Evolutionary conservation across 495 filamentous ascomycete genomes (phyloP), one percentile per base, ranked within the genome.

Genomic region (Neurospora sp.): DNA sequence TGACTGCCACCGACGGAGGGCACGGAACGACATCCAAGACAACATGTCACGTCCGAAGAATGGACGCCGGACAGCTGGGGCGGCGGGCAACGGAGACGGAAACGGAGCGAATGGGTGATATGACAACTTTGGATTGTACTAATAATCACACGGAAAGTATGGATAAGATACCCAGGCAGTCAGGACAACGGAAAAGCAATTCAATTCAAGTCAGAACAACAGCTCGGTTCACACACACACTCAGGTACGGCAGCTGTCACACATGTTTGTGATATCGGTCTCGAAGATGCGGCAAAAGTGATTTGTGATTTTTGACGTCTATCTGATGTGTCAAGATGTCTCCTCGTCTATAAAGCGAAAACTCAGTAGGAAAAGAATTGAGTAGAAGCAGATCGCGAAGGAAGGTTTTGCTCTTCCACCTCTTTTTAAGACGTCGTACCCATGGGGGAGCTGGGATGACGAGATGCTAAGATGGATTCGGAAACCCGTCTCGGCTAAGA

Each of bases 341-440:
- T 77, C 84, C 84, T 82, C 80, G 77, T 74, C 76, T 79, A 85
- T 83, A 86, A 87, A 87, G 84, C 84, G 78, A 80, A 77, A 77
- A 78, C 82, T 79, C 80, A 70, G 80, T 70, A 72, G 75, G 74
- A 49, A 39, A 76, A 75, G 77, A 78, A 38, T 39, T 76, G 78
- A 86, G 83, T 73, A 81, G 14, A 79, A 78, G 83, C 84, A 87
- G 85, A 87, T 85, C 84, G 84, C 79, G 80, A 79, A 83, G 83
- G 80, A 82, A 46, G 72, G 54, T 35, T 74, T 85, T 78, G 71
- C 77, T 93, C 85, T 93, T 82, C 92, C 92, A 93, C 90, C 88
- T 83, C 86, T 85, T 92, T 90, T 93, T 62, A 62, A 93, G 91
- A 90, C 90, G 82, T 88, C 87, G 85, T 83, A 87, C 86, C 88